phyloP scores from a whole-genome alignment of 441 rosid genomes.

The Gossypium davidsonii region DNA sequence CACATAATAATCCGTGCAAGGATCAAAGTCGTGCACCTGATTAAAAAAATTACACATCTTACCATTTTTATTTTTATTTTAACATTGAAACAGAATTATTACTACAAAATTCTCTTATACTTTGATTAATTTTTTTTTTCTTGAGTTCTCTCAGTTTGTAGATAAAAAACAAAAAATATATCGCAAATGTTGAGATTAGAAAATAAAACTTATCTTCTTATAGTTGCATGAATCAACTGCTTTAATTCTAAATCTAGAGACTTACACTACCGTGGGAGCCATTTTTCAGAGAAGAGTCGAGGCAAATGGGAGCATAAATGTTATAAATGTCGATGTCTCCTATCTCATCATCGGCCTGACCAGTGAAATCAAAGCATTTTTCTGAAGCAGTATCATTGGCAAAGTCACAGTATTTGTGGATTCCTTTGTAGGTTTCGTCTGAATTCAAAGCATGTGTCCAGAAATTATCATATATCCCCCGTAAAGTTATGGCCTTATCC shows the following conservation, averaged over 20 bases:
- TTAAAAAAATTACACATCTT: not conserved
- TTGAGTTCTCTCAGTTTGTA: too few species aligned
- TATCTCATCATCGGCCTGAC: not conserved
- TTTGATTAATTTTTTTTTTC: not conserved
- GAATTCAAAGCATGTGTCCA: slow-evolving; percentile 28
- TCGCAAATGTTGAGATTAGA: too few species aligned
- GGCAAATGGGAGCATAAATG: slow-evolving; percentile 28
- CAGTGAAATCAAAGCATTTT: not conserved
- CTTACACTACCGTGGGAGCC: slow-evolving; percentile 7
- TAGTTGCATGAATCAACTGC: too few species aligned
- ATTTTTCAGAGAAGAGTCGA: not conserved
- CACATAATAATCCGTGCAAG: slow-evolving; percentile 13
- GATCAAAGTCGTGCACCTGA: slow-evolving; percentile 11
- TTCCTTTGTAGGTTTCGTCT: slow-evolving; percentile 16
- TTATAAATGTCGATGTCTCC: slow-evolving; percentile 13
- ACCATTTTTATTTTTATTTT: too few species aligned
- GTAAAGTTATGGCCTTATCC: not conserved
- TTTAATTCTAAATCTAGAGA: not conserved
- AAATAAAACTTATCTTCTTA: too few species aligned
- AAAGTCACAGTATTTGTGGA: slow-evolving; percentile 9
- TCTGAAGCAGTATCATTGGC: not conserved
- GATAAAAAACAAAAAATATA: too few species aligned
- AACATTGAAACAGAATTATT: not conserved
- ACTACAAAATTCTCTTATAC: not conserved
- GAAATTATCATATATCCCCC: slow-evolving; percentile 10